phyloP scores from a whole-genome alignment of 2,329 filamentous ascomycete genomes.

The Penicillium olsonii region DNA sequence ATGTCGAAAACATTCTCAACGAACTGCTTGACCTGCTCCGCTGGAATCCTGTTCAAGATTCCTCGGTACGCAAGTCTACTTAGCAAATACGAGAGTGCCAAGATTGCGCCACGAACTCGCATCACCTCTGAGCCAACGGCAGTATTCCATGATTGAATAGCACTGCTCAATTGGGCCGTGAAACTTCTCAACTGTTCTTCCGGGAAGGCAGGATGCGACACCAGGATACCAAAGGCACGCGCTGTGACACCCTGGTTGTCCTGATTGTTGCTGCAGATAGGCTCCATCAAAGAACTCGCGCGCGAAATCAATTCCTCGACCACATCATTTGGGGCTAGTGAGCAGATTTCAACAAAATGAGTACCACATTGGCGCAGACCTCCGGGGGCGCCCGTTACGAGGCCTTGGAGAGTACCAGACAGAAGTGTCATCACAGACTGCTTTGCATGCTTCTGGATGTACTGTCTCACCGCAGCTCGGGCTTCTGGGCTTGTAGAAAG shows the following conservation, averaged over 20 bases:
- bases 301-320: slow-evolving; percentile 54
- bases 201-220: slow-evolving; percentile 59
- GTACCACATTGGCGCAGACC: slow-evolving; percentile 49
- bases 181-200: slow-evolving; percentile 45
- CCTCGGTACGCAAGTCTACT: slow-evolving; percentile 58
- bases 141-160: slow-evolving; percentile 55
- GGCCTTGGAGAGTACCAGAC: slow-evolving; percentile 47
- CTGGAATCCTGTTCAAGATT: slow-evolving; percentile 30
- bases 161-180: slow-evolving; percentile 50
- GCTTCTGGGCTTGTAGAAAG: slow-evolving; percentile 69
- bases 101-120: slow-evolving; percentile 61
- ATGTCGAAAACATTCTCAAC: slow-evolving; percentile 53
- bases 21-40: slow-evolving; percentile 45
- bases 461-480: slow-evolving; percentile 54
- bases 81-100: slow-evolving; percentile 59
- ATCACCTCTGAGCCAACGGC: slow-evolving; percentile 63
- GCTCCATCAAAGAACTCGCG: slow-evolving; percentile 56
- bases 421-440: slow-evolving; percentile 45
- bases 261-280: slow-evolving; percentile 71
- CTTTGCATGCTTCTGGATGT: slow-evolving; percentile 36
- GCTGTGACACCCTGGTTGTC: slow-evolving; percentile 67
- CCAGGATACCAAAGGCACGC: slow-evolving; percentile 73
- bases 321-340: slow-evolving; percentile 55
- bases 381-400: slow-evolving; percentile 41
- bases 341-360: slow-evolving; percentile 57